Base-by-base conservation (phyloP, 805 yeast genomes). In the Peterozyma toletana region DNA sequence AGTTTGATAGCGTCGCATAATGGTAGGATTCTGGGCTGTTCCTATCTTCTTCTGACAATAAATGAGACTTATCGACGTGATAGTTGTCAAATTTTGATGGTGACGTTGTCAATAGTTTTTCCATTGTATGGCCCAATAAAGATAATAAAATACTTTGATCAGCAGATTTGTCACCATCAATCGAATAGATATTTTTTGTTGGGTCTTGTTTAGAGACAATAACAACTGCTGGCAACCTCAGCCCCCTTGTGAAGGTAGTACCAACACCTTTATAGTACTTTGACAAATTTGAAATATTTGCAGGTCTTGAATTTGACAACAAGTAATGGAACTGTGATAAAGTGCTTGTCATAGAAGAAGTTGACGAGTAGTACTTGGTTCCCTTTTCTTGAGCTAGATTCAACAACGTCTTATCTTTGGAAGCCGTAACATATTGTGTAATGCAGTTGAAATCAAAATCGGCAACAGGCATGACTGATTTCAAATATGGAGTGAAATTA, bases 331-430 rank as follows among this genome's bases (percentile, higher is more conserved):
- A 66, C 40, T 89, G 95, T 3, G 80, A 69, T 38, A 91, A 68
- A 1, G 81, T 63, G 1, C 81, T 71, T 0, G 98, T 90, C 86
- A 91, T 75, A 1, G 96, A 85, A 15, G 95, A 85, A 0, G 98
- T 89, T 1, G 96, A 88, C 2, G 95, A 85, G 46, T 75, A 77
- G 56, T 71, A 91, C 44, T 60, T 57, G 53, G 67, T 36, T 14
- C 55, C 51, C 7, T 56, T 29, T 13, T 59, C 48, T 7, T 53
- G 50, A 0, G 91, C 80, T 9, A 83, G 58, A 4, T 66, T 42
- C 1, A 74, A 53, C 39, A 91, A 66, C 0, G 54, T 55, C 11
- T 56, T 48, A 63, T 91, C 96, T 53, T 76, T 76, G 3, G 86
- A 76, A 0, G 95, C 80, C 0, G 87, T 73, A 9, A 80, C 72